Conservation (phyloP, 345 rosid genomes). For the Bruguiera gymnorhiza region DNA sequence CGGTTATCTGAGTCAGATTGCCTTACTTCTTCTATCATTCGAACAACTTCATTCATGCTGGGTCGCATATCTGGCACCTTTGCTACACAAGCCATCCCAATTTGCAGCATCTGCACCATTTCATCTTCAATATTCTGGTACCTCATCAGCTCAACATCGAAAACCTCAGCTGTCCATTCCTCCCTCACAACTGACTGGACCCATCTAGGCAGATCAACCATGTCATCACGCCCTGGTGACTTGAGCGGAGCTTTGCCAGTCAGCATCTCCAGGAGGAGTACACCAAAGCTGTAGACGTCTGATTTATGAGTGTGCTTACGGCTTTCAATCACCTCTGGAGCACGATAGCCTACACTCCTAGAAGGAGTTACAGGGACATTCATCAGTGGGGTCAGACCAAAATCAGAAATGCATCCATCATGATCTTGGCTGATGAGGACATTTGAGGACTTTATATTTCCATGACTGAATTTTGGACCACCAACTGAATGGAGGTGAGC, state of each 20-base stretch:
- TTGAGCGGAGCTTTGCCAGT: conserved; percentile 72
- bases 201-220: conserved; percentile 84
- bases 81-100: conserved; percentile 77
- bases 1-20: conserved; percentile 77
- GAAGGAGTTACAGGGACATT: conserved; percentile 54
- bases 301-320: conserved; percentile 67
- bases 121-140: conserved; percentile 75
- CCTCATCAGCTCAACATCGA: conserved; percentile 76
- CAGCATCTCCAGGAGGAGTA: conserved; percentile 76
- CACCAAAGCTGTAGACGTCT: conserved; percentile 75
- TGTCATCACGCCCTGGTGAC: conserved; percentile 66
- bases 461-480: conserved; percentile 74
- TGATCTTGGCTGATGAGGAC: conserved; percentile 58
- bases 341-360: conserved; percentile 72
- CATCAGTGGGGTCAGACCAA: conserved; percentile 66
- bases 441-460: conserved; percentile 81
- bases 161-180: conserved; percentile 86
- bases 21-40: conserved; percentile 78
- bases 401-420: conserved; percentile 60
- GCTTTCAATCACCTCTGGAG: conserved; percentile 66
- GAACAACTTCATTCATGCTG: conserved; percentile 65
- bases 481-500: conserved; percentile 67
- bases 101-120: conserved; percentile 81
- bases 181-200: conserved; percentile 93
- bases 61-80: conserved; percentile 63